Evolutionary conservation across 2,329 filamentous ascomycete genomes (phyloP), one percentile per base, ranked within the genome.

Genomic region (Fusarium nodosum): DNA sequence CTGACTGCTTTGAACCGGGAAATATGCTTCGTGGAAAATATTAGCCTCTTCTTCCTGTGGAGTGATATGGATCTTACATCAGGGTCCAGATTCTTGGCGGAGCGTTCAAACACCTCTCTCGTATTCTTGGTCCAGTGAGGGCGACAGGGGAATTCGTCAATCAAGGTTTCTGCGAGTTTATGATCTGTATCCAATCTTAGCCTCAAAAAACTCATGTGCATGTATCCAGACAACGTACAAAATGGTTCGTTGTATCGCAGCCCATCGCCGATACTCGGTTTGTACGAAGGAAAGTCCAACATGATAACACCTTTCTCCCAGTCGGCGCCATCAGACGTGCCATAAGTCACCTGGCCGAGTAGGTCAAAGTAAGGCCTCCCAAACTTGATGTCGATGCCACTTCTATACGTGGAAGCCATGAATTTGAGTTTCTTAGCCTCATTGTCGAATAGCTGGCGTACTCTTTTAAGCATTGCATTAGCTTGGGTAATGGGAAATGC

Each of bases 91-190:
- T 60, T 61, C 36, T 61, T 61, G 0, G 58, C 44, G 6, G 58
- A 50, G 1, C 55, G 44, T 18, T 61, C 20, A 7, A 61, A 61
- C 0, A 61, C 58, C 20, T 61, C 55, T 26, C 55, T 51, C 0
- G 55, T 61, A 42, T 61, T 61, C 15, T 60, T 60, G 0, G 58
- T 61, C 55, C 55, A 61, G 16, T 61, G 58, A 6, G 55, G 58
- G 1, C 55, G 44, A 5, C 44, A 60, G 0, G 55, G 44, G 4
- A 61, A 61, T 1, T 61, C 55, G 1, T 60, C 55, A 16, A 61
- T 61, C 1, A 61, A 13, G 0, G 36, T 51, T 7, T 61, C 31
- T 8, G 58, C 55, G 6, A 61, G 55, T 7, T 44, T 61, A 2
- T 61, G 58, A 4, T 61, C 55, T 61, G 0, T 6, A 1, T 1